Conservation (phyloP, 139 green algal species). For the Closterium sp. region DNA sequence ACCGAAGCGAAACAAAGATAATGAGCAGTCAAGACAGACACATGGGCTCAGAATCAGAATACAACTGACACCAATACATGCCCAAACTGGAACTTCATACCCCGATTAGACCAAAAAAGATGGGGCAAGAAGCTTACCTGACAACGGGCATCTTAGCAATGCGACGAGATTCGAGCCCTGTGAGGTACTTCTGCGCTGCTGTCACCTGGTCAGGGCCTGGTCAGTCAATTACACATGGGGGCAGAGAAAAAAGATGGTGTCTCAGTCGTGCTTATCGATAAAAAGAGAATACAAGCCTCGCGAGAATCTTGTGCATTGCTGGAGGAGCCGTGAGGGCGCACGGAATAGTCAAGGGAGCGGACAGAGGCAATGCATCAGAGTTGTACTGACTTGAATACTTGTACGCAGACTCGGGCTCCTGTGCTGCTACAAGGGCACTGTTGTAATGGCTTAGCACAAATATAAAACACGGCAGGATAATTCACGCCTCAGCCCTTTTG, state of each 20-base stretch:
- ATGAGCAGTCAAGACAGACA: background rate
- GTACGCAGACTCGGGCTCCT: no score
- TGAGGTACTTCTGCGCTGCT: conserved; percentile 50
- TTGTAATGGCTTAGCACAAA: no score
- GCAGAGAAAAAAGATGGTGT: background rate
- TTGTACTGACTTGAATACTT: no score
- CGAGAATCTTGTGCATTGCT: background rate
- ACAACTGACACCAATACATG: no score
- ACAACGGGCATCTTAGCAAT: conserved; percentile 31
- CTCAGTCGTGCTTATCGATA: background rate
- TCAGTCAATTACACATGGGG: background rate
- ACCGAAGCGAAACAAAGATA: background rate
- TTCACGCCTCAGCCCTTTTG: no score
- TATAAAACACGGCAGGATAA: no score
- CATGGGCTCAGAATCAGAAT: no score
- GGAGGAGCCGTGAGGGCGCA: no score
- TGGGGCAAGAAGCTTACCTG: conserved; percentile 8
- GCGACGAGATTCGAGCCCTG: conserved; percentile 34
- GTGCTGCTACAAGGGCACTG: no score
- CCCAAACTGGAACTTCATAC: no score
- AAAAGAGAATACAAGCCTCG: background rate
- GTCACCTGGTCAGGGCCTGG: conserved; percentile 35
- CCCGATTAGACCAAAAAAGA: background rate
- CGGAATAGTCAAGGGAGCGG: no score
- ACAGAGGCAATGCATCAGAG: no score